Evolutionary conservation across 2,329 filamentous ascomycete genomes (phyloP), one percentile per base, ranked within the genome.

Genomic region (Trichoderma sp.): DNA sequence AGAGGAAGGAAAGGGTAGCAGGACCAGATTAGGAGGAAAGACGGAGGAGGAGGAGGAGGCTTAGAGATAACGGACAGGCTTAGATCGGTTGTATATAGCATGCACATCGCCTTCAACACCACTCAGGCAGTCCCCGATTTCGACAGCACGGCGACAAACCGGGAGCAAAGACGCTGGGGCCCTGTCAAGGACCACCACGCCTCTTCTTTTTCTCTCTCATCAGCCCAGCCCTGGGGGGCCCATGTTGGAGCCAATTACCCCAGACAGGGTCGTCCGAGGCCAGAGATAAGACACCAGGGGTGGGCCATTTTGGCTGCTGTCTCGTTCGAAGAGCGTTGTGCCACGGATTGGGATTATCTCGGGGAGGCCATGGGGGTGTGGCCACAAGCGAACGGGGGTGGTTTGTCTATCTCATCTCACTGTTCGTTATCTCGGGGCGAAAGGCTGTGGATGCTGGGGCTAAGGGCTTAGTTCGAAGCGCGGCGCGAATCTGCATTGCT

Each of bases 261-360:
- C 71, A 67, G 71, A 74, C 71, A 74, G 63, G 63, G 33, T 38
- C 45, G 45, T 21, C 53, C 24, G 71, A 66, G 69, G 38, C 41
- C 71, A 73, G 31, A 75, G 74, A 75, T 75, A 75, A 75, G 74
- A 75, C 74, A 65, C 74, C 74, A 53, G 74, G 74, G 74, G 74
- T 75, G 74, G 63, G 60, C 45, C 21, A 5, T 59, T 29, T 31
- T 35, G 27, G 16, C 59, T 27, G 59, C 33, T 31, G 21, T 65
- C 38, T 31, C 16, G 24, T n/a, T 53, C 35, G 24, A 62, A 24
- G 38, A 62, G 53, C 35, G 27, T 29, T 53, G 50, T 59, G 60
- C 35, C 41, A 38, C 45, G 6, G n/a, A 56, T 65, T 64, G 71
- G 60, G 45, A 38, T 59, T 24, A 35, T 59, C 66, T 69, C 31